These are phyloP conservation scores for Penicillium coffeae DNA, from an alignment of 495 filamentous ascomycete species.

Conservation along the genomic window DNA sequence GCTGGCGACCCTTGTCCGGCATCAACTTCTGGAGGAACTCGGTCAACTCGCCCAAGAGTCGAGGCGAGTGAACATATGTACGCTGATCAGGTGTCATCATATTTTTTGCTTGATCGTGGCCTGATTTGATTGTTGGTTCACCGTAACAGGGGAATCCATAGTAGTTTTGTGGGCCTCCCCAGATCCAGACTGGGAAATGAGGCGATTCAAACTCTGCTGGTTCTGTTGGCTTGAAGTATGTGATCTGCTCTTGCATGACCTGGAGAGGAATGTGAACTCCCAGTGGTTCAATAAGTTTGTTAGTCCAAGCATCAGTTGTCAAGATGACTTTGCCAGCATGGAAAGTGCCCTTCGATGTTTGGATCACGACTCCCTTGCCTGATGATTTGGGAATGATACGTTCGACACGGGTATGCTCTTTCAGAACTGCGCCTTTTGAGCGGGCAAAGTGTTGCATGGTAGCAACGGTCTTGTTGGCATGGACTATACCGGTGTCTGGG, in stretches of 20 bases:
- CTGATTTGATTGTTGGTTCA: conserved; percentile 31
- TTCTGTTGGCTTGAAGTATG: conserved; percentile 27
- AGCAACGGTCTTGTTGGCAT: conserved; percentile 20
- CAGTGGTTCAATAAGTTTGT: conserved; percentile 23
- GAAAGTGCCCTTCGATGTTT: conserved; percentile 23
- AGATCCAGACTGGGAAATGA: conserved; percentile 28
- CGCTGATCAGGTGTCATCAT: conserved; percentile 28
- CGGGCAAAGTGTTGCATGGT: conserved; percentile 22
- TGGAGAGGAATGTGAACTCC: conserved; percentile 22
- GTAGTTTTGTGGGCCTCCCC: conserved; percentile 17
- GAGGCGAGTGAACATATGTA: conserved; percentile 23
- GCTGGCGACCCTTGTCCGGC: conserved; percentile 21
- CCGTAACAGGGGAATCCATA: conserved; percentile 29
- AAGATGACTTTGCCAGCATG: conserved; percentile 24
- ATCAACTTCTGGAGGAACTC: conserved; percentile 19
- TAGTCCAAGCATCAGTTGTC: conserved; percentile 26
- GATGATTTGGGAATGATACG: conserved; percentile 18
- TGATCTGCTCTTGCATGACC: conserved; percentile 31
- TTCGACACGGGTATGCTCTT: conserved; percentile 22
- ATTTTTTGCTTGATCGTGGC: conserved; percentile 22
- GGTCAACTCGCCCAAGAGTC: conserved; percentile 18
- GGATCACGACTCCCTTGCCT: conserved; percentile 13
- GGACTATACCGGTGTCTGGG: conserved; percentile 25
- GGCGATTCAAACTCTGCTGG: conserved; percentile 11
- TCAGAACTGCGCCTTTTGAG: conserved; percentile 17